Base-by-base conservation (phyloP, 495 filamentous ascomycete species). In the Cryomyces antarcticus region DNA sequence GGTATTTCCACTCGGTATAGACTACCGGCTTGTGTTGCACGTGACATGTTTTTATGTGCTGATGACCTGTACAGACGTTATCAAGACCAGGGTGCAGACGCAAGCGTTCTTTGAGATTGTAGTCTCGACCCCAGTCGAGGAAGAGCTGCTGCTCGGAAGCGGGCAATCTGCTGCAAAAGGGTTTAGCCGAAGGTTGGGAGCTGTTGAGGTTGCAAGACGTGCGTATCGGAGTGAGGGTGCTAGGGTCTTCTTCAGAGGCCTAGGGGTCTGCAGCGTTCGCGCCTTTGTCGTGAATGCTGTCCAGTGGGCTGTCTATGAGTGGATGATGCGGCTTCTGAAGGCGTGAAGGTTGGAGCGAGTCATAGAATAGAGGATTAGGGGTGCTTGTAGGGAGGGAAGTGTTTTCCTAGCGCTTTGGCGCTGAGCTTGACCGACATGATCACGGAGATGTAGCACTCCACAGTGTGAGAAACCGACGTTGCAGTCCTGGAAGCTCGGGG, bases 301-400 rank as follows among this genome's bases (percentile, higher is more conserved):
- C 29, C 72, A 94, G 66, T 94, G 82, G 82, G 77, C 75, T 4
- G 72, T 82, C 29, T 93, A 89, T 60, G 82, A 89, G 62, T 82
- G 77, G 76, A 66, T 81, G 50, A 82, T 89, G 75, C 39, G 44
- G 6, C 33, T 36, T 24, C 17, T 24, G 17, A 24, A 24, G 17
- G 17, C 17, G 17, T 24, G 17, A 24, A 24, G 17, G 17, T 24
- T 24, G 17, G 2, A 24, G 17, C 1, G 17, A 24, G 17, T 24
- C 17, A 24, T 24, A 24, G 17, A 24, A 24, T 24, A 24, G 17
- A 24, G 17, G 17, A 1, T 1, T 24, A 24, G 17, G 17, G 17
- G 17, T 24, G 17, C 17, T 24, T 24, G 17, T 24, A 24, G 17
- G 17, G 17, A 24, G 17, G 17, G 17, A 24, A 24, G 17, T 24